A percentile compares a stretch with the other conserved stretches of the same genome.
These are phyloP conservation scores for Helicostylum pulchrum DNA, from an alignment of 192 early-diverging fungal species.

Conservation along the genomic window DNA sequence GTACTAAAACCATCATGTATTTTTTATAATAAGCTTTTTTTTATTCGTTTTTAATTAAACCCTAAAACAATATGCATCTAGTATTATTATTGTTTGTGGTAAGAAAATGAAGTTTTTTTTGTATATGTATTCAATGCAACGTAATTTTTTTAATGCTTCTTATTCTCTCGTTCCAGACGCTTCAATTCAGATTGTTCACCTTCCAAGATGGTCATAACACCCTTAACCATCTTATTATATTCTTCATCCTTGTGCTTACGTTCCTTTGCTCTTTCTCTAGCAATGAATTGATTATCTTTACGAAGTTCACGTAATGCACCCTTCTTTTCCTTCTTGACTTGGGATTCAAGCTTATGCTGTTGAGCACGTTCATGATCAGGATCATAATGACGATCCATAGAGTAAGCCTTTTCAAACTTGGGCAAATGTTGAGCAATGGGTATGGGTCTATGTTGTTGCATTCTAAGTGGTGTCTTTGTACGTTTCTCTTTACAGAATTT, in stretches of 20 bases:
- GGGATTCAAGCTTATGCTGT: conserved; percentile 69
- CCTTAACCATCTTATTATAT: conserved; percentile 91
- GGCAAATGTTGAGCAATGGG: conserved; percentile 85
- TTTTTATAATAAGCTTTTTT: too few species aligned
- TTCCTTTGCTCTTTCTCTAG: conserved; percentile 63
- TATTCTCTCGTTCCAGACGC: conserved; percentile 56
- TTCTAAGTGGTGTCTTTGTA: conserved; percentile 59
- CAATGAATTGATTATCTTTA: conserved; percentile 89
- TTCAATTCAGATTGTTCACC: conserved; percentile 81
- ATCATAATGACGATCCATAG: conserved; percentile 80
- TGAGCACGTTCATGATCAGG: conserved; percentile 74
- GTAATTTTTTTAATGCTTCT: conserved; percentile 14
- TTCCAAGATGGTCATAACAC: conserved; percentile 81
- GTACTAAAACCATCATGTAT: too few species aligned
- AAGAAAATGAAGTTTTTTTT: too few species aligned
- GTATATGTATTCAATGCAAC: neutral
- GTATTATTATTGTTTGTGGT: too few species aligned
- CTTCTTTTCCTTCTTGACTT: conserved; percentile 91
- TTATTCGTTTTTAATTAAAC: too few species aligned
- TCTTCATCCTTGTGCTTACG: conserved; percentile 73
- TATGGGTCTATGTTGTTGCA: conserved; percentile 85
- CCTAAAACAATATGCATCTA: too few species aligned
- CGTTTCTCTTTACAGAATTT: conserved; percentile 50
- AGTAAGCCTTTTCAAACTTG: conserved; percentile 90
- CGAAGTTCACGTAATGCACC: conserved; percentile 94